These are phyloP conservation scores for Jamesozyma gamospora DNA, from an alignment of 805 yeast genomes.

Conservation along the genomic window DNA sequence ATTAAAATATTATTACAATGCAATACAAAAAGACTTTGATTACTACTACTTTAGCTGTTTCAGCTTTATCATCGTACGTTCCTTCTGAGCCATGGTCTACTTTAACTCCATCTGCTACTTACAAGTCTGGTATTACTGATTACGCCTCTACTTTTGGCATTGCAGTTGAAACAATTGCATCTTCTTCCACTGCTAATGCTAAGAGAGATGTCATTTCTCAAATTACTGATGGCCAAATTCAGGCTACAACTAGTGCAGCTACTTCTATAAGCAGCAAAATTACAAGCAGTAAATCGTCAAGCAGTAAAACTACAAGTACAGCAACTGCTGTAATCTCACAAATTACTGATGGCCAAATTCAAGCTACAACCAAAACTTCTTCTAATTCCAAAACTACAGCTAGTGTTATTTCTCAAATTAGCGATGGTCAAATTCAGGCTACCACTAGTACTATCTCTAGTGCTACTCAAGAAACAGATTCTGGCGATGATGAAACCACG, in stretches of 20 bases:
- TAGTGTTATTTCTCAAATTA: conserved; percentile 29
- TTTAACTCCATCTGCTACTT: conserved; percentile 51
- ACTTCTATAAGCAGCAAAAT: no score
- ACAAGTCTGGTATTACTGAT: conserved; percentile 47
- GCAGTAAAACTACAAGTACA: conserved; percentile 19
- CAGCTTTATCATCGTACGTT: conserved; percentile 50
- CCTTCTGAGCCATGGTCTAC: conserved; percentile 64
- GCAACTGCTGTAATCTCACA: conserved; percentile 28
- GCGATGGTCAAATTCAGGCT: conserved; percentile 3
- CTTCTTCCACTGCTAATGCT: conserved; percentile 21
- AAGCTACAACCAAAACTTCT: conserved; percentile 25
- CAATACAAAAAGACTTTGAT: conserved; percentile 35
- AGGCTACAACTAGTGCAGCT: conserved; percentile 24
- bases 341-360: conserved; percentile 38
- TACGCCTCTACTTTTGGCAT: conserved; percentile 54
- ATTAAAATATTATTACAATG: conserved; percentile 21
- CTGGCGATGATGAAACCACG: conserved; percentile 39
- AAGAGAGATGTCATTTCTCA: conserved; percentile 28
- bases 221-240: conserved; percentile 36
- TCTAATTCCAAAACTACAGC: conserved; percentile 14
- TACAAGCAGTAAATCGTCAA: no score
- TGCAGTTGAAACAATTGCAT: conserved; percentile 33
- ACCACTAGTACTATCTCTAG: conserved; percentile 23
- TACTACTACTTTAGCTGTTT: conserved; percentile 37
- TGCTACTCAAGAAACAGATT: conserved; percentile 30